Percentiles rank a stretch among this genome's conserved stretches.
These are phyloP conservation scores for Penicillium steckii DNA, from an alignment of 495 filamentous ascomycete genomes.

Conservation along the genomic window DNA sequence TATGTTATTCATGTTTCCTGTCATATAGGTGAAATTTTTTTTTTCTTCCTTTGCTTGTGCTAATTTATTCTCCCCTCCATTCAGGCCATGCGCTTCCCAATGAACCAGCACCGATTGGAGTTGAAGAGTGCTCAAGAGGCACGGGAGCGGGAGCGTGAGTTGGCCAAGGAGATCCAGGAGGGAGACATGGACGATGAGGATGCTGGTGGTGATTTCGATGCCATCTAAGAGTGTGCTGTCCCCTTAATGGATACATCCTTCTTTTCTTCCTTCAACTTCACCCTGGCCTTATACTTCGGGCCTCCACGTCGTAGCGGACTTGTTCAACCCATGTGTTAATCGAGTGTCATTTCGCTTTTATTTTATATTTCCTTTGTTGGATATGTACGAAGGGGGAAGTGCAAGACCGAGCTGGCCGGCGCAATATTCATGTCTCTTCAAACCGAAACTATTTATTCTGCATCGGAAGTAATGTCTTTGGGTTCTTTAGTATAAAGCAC, in stretches of 20 bases:
- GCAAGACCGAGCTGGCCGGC: constrained; percentile 31
- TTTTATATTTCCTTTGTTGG: constrained; percentile 24
- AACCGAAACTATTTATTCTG: not conserved
- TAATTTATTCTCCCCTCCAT: constrained; percentile 16
- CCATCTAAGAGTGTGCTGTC: constrained; percentile 62
- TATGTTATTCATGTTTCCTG: constrained; percentile 37
- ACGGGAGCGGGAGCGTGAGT: constrained; percentile 88
- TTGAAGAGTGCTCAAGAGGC: constrained; percentile 98
- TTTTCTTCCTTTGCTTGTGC: not conserved
- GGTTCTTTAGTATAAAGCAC: not conserved
- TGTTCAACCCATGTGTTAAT: constrained; percentile 33
- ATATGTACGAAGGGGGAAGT: constrained; percentile 32
- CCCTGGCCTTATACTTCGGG: constrained; percentile 18
- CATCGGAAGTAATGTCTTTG: constrained; percentile 22
- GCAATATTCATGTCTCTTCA: constrained; percentile 28
- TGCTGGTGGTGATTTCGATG: constrained; percentile 94
- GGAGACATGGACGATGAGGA: constrained; percentile 97
- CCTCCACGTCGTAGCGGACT: constrained; percentile 19
- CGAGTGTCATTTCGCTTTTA: constrained; percentile 24
- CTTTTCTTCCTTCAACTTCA: constrained; percentile 8
- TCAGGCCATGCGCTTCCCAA: constrained; percentile 96
- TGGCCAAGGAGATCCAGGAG: constrained; percentile 99
- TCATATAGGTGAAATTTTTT: constrained; percentile 1
- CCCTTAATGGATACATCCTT: constrained; percentile 20
- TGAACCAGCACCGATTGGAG: constrained; percentile 98